Evolutionary conservation across 306 rosid species (phyloP), one percentile per base, ranked within the genome.

Genomic region (Delonix regia): DNA sequence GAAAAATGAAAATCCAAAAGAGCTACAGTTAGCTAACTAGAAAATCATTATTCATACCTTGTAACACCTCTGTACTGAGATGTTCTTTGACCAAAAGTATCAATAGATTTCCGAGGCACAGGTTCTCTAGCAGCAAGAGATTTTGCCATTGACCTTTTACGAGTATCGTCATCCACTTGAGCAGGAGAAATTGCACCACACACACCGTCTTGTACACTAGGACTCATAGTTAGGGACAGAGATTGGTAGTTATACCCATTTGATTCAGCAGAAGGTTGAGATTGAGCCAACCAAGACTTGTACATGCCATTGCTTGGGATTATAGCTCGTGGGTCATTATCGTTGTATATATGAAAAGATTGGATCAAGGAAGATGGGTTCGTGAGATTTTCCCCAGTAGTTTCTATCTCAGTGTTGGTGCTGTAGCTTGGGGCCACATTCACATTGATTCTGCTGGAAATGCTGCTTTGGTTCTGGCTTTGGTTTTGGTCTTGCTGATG

Each of bases 51-150:
- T 5, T 2, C 24, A 16, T 80, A 93, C 99, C 98, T 93, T 41
- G 99, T 95, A 71, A 95, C 99, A 42, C 99, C 99, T 27, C 98
- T 97, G 66, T 83, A 95, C 83, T 95, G 99, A 76, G 99, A 95
- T 36, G 99, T 95, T 82, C 98, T 89, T 82, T 95, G 99, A 25
- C 99, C 99, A 78, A 95, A 95, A 47, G 98, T 95, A 78, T 95
- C 98, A 44, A 95, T 86, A 24, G 98, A 93, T 81, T 95, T 95
- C 48, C 99, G 88, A 53, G 99, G 88, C 62, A 91, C 88, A 1
- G 98, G 88, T 83, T 93, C 97, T 85, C 86, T 91, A 18, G 73
- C 78, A 18, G 81, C 78, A 5, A 79, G 51, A 76, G 90, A 75
- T 87, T 88, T 93, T 24, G 87, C 64, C 51, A 81, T 48, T 0